phyloP scores from a whole-genome alignment of 441 rosid genomes.

The Eruca vesicaria region DNA sequence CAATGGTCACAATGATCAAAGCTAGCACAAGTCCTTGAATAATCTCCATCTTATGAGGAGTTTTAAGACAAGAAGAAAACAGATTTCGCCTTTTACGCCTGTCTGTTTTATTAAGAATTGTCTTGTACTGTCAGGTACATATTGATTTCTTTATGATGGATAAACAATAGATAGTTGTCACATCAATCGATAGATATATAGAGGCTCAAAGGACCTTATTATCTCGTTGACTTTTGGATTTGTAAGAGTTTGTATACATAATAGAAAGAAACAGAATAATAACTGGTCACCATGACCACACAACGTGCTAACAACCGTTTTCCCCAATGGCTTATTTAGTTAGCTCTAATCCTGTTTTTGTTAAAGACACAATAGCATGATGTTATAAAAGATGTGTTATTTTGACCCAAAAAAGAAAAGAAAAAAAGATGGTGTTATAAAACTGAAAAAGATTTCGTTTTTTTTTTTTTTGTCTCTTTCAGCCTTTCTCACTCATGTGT shows the following conservation, averaged over 20 bases:
- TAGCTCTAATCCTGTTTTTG: not conserved
- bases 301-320: slow-evolving; percentile 15
- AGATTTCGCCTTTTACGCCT: slow-evolving; percentile 9
- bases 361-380: too few relatives aligned
- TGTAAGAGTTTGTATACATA: slow-evolving; percentile 2
- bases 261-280: not conserved
- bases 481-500: too few relatives aligned
- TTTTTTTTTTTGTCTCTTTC: too few relatives aligned
- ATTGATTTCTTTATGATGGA: not conserved
- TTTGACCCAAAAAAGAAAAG: too few relatives aligned
- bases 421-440: too few relatives aligned
- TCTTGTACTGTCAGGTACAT: too few relatives aligned
- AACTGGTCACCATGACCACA: not conserved
- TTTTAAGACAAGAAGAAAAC: slow-evolving; percentile 6
- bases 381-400: too few relatives aligned
- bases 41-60: slow-evolving; percentile 5
- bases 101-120: not conserved
- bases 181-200: too few relatives aligned
- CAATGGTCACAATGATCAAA: slow-evolving; percentile 9
- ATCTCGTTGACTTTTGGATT: slow-evolving; percentile 10
- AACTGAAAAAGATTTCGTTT: too few relatives aligned
- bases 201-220: too few relatives aligned
- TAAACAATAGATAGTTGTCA: too few relatives aligned
- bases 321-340: not conserved
- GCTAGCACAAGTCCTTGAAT: not conserved